These are phyloP conservation scores for Zygosaccharomyces bisporus DNA, from an alignment of 805 yeast species.

Conservation along the genomic window DNA sequence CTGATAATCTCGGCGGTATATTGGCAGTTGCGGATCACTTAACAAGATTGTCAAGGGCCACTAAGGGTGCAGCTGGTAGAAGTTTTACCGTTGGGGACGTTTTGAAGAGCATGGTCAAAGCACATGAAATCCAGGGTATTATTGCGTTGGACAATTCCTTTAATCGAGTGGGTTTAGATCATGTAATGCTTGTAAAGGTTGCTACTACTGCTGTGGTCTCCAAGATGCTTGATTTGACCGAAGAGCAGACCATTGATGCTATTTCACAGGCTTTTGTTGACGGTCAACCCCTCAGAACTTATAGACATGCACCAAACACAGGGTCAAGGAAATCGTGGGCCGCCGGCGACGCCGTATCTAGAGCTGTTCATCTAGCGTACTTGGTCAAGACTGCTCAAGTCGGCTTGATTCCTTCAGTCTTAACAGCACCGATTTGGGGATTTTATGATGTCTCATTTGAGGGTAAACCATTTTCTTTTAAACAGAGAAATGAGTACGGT, in stretches of 20 bases:
- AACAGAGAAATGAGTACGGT: conserved; percentile 46
- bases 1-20: conserved; percentile 58
- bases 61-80: conserved; percentile 39
- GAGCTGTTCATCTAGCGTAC: conserved; percentile 55
- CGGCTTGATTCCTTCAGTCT: conserved; percentile 53
- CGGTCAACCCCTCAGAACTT: conserved; percentile 56
- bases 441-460: conserved; percentile 58
- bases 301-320: conserved; percentile 63
- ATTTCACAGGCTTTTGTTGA: conserved; percentile 59
- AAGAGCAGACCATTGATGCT: conserved; percentile 52
- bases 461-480: conserved; percentile 48
- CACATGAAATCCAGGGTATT: conserved; percentile 60
- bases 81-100: conserved; percentile 48
- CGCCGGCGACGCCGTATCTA: conserved; percentile 58
- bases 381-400: conserved; percentile 50
- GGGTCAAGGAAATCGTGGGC: conserved; percentile 65
- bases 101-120: conserved; percentile 55
- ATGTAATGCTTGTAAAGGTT: conserved; percentile 54
- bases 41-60: conserved; percentile 43
- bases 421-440: conserved; percentile 59
- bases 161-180: conserved; percentile 57
- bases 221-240: conserved; percentile 46
- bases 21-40: conserved; percentile 56
- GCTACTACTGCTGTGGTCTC: conserved; percentile 61
- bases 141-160: conserved; percentile 58